Evolutionary conservation across 1,284 basidiomycete species (phyloP).

Genomic region (Testicularia cyperi): DNA sequence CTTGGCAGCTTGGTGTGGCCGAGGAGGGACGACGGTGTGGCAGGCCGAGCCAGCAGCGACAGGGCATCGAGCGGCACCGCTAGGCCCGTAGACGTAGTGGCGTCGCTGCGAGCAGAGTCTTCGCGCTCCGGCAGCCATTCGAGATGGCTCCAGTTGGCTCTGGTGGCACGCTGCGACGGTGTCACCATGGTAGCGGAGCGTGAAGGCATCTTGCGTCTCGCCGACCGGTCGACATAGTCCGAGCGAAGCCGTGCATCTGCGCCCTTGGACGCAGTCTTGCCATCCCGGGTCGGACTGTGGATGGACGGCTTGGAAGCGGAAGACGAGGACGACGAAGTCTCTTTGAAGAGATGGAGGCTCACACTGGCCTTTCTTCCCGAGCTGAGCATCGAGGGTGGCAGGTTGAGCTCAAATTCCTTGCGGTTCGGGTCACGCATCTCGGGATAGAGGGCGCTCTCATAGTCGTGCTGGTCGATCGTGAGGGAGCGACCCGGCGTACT

Average conservation of each 20-base stretch:
- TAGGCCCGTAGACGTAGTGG: too few relatives aligned
- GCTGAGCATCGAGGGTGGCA: slow-evolving; percentile 44
- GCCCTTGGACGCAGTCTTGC: background rate
- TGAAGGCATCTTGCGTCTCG: background rate
- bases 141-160: background rate
- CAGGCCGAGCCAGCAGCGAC: slow-evolving; percentile 9
- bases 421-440: slow-evolving; percentile 14
- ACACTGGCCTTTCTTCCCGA: slow-evolving; percentile 53
- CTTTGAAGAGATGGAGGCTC: slow-evolving; percentile 53
- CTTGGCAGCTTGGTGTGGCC: slow-evolving; percentile 5
- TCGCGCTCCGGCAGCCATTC: background rate
- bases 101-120: too few relatives aligned
- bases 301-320: slow-evolving; percentile 19
- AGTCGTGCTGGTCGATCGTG: slow-evolving; percentile 4
- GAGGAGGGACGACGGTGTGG: slow-evolving; percentile 26
- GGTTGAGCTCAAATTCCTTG: slow-evolving; percentile 26
- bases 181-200: background rate
- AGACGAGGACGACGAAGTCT: too few relatives aligned
- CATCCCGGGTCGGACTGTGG: background rate
- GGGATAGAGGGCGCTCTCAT: slow-evolving; percentile 11
- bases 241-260: background rate
- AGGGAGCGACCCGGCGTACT: slow-evolving; percentile 39
- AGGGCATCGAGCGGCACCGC: background rate
- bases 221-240: background rate
- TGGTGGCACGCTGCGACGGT: background rate